Conservation (phyloP, 352 stramenopile genomes). For the Globisporangium solare region DNA sequence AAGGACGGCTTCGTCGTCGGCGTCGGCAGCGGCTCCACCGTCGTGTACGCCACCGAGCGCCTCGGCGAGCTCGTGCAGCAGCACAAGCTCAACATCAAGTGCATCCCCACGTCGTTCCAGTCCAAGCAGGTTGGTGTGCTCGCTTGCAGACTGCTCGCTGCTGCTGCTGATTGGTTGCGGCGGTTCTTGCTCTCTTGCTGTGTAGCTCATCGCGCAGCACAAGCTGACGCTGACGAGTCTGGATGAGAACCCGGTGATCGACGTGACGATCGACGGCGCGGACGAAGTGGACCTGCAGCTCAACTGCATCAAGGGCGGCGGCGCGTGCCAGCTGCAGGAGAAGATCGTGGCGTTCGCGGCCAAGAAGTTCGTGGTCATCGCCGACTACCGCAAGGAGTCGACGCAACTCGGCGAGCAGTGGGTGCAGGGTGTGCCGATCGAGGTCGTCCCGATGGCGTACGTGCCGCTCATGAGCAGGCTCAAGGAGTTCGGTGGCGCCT, state of each 20-base stretch:
- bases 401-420: slow-evolving; percentile 82
- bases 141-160: neutral
- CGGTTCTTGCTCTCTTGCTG: neutral
- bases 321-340: slow-evolving; percentile 93
- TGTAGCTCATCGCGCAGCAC: slow-evolving; percentile 82
- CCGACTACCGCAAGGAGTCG: slow-evolving; percentile 92
- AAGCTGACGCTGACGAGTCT: slow-evolving; percentile 77
- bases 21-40: slow-evolving; percentile 97
- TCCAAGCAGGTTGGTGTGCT: slow-evolving; percentile 85
- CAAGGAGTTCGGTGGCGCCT: slow-evolving; percentile 41
- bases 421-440: slow-evolving; percentile 92
- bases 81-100: slow-evolving; percentile 92
- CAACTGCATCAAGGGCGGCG: slow-evolving; percentile 98
- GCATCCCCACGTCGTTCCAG: slow-evolving; percentile 97
- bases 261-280: slow-evolving; percentile 98
- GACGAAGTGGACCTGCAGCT: slow-evolving; percentile 97
- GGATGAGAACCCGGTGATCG: slow-evolving; percentile 86
- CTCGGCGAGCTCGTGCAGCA: slow-evolving; percentile 93
- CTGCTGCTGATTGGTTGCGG: neutral
- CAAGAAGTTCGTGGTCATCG: slow-evolving; percentile 98
- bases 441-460: slow-evolving; percentile 97
- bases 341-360: slow-evolving; percentile 92
- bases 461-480: slow-evolving; percentile 89
- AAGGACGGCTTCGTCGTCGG: slow-evolving; percentile 95
- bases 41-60: slow-evolving; percentile 96